Evolutionary conservation across 106 monocot species (phyloP).

Genomic region (Acorus gramineus): DNA sequence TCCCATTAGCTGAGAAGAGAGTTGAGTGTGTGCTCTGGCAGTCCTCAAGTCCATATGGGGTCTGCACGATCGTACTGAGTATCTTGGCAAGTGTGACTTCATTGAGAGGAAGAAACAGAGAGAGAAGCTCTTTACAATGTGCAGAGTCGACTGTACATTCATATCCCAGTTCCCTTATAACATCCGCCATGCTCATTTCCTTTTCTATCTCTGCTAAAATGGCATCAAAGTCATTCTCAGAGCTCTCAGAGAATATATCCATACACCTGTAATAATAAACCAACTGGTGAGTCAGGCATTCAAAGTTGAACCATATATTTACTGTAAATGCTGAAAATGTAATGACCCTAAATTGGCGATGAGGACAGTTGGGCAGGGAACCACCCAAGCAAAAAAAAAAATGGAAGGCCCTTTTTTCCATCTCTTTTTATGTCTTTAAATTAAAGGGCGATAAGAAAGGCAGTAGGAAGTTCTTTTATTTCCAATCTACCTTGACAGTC

Average conservation of each 20-base stretch:
- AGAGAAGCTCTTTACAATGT: constrained; percentile 71
- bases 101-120: constrained; percentile 73
- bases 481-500: too few species aligned
- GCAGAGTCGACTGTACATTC: constrained; percentile 51
- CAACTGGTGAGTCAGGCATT: neutral
- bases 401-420: too few species aligned
- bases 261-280: constrained; percentile 37
- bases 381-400: too few species aligned
- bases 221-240: constrained; percentile 66
- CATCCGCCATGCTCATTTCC: constrained; percentile 75
- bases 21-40: constrained; percentile 41
- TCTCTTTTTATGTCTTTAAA: too few species aligned
- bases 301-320: too few species aligned
- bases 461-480: too few species aligned
- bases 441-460: too few species aligned
- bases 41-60: constrained; percentile 57
- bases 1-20: constrained; percentile 56
- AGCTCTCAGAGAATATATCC: constrained; percentile 29
- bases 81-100: constrained; percentile 66
- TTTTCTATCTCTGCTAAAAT: constrained; percentile 69
- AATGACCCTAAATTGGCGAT: too few species aligned
- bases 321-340: too few species aligned
- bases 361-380: too few species aligned
- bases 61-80: constrained; percentile 50
- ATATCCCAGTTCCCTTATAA: constrained; percentile 80